Evolutionary conservation across 352 stramenopile genomes (phyloP).

Genomic region (Globisporangium carolinianum): DNA sequence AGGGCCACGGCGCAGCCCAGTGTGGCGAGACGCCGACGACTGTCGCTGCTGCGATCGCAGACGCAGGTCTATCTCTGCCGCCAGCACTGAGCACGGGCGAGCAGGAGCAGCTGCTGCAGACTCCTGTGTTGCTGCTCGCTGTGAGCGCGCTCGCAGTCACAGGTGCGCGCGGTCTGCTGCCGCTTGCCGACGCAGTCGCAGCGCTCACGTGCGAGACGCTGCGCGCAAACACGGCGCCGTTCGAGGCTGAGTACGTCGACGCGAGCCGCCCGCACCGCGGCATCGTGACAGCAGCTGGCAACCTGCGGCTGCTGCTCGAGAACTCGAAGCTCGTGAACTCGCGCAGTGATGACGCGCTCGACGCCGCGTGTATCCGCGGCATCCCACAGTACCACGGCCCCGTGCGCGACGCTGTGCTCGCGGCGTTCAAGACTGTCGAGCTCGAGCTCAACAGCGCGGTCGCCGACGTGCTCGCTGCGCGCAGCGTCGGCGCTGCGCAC

Average conservation of each 20-base stretch:
- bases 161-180: conserved; percentile 54
- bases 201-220: conserved; percentile 80
- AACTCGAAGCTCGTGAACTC: conserved; percentile 80
- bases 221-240: conserved; percentile 52
- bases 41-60: conserved; percentile 17
- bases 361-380: conserved; percentile 40
- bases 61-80: conserved; percentile 28
- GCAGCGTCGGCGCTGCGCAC: conserved; percentile 31
- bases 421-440: conserved; percentile 66
- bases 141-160: conserved; percentile 45
- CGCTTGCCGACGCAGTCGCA: conserved; percentile 66
- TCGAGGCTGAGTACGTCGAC: conserved; percentile 85
- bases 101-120: conserved; percentile 26
- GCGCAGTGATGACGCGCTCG: conserved; percentile 23
- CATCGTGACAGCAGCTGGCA: conserved; percentile 75
- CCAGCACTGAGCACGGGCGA: conserved; percentile 29
- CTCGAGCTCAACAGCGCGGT: conserved; percentile 57
- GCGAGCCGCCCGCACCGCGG: conserved; percentile 74
- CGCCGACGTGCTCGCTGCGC: conserved; percentile 12
- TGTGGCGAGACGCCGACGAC: conserved; percentile 9
- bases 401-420: conserved; percentile 54
- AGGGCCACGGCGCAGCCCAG: conserved; percentile 22
- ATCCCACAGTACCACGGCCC: conserved; percentile 84
- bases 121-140: conserved; percentile 40
- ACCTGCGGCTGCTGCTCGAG: conserved; percentile 85